phyloP scores from a whole-genome alignment of 148 eudicot species.

The Vaccinium darrowii region DNA sequence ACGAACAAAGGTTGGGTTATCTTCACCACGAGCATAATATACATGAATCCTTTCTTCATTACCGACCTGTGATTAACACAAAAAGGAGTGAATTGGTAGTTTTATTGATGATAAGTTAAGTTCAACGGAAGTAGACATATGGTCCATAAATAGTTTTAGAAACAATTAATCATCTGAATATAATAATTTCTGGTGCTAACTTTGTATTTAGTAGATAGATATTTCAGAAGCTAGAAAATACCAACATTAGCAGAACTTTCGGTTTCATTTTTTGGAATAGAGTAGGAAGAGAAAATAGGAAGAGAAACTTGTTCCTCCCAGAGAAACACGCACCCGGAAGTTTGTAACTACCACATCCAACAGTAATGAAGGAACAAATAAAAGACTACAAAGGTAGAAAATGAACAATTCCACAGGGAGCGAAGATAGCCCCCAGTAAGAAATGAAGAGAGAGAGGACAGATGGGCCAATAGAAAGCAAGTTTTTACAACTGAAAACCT shows the following conservation, averaged over 20 bases:
- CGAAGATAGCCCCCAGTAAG: not conserved
- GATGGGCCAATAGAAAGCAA: not conserved
- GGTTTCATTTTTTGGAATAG: not conserved
- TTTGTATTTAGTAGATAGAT: not conserved
- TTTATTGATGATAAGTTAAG: not conserved
- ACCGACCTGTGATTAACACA: conserved; percentile 63
- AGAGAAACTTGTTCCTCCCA: not conserved
- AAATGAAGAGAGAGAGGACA: not conserved
- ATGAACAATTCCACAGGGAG: not conserved
- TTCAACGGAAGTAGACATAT: not conserved
- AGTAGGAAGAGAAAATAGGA: not conserved
- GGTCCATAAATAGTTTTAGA: not conserved
- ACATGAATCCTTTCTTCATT: conserved; percentile 91
- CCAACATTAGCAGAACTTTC: not conserved
- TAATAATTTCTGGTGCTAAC: no score
- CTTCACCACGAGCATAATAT: conserved; percentile 94
- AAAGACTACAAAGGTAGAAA: not conserved
- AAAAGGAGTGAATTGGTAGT: not conserved
- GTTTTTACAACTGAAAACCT: not conserved
- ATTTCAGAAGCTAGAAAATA: not conserved
- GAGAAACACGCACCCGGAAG: not conserved
- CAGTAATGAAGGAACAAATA: not conserved
- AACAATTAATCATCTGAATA: not conserved
- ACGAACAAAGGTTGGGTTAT: conserved; percentile 81
- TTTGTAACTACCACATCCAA: not conserved